Evolutionary conservation across 2,329 filamentous ascomycete species (phyloP).

Genomic region (Aspergillus sp.): DNA sequence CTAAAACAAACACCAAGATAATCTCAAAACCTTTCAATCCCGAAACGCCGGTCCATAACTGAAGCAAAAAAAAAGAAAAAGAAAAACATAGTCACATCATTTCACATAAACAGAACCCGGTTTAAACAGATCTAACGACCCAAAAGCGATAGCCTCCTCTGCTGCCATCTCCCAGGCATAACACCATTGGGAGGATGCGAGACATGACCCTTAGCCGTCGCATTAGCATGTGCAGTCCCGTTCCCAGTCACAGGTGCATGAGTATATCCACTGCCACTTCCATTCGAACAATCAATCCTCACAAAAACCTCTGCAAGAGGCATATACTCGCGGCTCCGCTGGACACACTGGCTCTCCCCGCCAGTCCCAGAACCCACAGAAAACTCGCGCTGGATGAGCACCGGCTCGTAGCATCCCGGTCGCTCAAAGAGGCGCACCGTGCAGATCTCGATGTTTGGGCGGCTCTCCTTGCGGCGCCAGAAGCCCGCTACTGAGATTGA

Average conservation of each 20-base stretch:
- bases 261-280: conserved; percentile 1
- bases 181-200: neutral
- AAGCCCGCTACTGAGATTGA: no score
- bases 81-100: no score
- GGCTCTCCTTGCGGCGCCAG: neutral
- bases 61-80: no score
- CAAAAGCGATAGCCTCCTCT: conserved; percentile 1
- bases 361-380: neutral
- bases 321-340: conserved; percentile 19
- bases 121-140: neutral
- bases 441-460: conserved; percentile 22
- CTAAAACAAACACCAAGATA: neutral
- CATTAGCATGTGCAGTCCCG: neutral
- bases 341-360: conserved; percentile 25
- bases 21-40: no score
- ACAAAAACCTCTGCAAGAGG: conserved; percentile 32
- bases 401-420: conserved; percentile 30
- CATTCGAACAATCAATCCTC: conserved; percentile 27
- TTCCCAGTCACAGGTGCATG: neutral
- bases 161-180: conserved; percentile 2
- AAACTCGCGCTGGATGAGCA: conserved; percentile 26
- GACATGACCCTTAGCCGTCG: neutral
- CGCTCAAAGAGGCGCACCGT: conserved; percentile 35
- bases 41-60: no score
- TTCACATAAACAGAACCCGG: neutral